Evolutionary conservation across 1,139 yeast genomes (phyloP).

Genomic region (Martiniozyma asiatica): DNA sequence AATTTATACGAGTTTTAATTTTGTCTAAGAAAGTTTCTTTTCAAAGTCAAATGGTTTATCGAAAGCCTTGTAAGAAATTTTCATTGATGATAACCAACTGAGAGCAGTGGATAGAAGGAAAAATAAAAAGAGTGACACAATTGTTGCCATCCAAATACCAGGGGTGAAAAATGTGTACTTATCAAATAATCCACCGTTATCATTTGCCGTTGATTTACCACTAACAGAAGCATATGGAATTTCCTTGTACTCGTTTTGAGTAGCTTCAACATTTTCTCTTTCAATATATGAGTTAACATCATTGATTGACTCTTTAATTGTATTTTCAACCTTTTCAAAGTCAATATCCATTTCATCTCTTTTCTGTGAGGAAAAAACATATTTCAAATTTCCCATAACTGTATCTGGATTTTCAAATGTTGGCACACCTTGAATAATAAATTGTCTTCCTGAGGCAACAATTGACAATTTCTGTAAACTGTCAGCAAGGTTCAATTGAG

Average conservation of each 20-base stretch:
- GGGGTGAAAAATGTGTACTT: constrained; percentile 41
- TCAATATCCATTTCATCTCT: constrained; percentile 12
- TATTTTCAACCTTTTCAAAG: constrained; percentile 16
- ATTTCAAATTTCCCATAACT: constrained; percentile 7
- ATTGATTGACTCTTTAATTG: constrained; percentile 20
- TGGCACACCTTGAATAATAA: constrained; percentile 23
- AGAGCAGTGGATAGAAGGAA: constrained; percentile 43
- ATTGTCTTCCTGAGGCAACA: constrained; percentile 1
- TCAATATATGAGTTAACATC: constrained; percentile 18
- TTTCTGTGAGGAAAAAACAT: constrained; percentile 4
- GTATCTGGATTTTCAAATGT: constrained; percentile 11
- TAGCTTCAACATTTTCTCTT: constrained; percentile 16
- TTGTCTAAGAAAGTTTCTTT: constrained; percentile 52
- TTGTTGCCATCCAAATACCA: constrained; percentile 58
- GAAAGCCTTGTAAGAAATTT: constrained; percentile 61
- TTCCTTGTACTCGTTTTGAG: constrained; percentile 4
- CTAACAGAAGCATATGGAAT: neutral
- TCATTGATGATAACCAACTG: constrained; percentile 47
- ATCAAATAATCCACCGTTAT: constrained; percentile 29
- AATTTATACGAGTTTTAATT: too few species aligned
- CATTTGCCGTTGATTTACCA: constrained; percentile 1
- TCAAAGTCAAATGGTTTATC: constrained; percentile 54
- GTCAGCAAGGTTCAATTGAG: constrained; percentile 7
- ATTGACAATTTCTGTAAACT: constrained; percentile 1
- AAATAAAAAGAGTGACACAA: constrained; percentile 44